phyloP scores from a whole-genome alignment of 306 rosid species.

The Mucuna pruriens region DNA sequence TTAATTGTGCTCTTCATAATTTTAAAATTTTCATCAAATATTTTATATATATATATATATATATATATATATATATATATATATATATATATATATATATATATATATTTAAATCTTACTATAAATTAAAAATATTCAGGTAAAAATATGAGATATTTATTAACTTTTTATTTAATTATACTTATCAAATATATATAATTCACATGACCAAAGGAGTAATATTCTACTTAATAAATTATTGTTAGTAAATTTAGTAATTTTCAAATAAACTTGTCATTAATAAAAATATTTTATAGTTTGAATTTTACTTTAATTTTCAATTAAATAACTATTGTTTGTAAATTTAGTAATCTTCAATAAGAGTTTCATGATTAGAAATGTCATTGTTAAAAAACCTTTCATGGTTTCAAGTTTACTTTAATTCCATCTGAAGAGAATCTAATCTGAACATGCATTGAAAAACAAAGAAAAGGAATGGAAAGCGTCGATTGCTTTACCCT shows the following conservation, averaged over 20 bases:
- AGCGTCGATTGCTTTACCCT: background rate
- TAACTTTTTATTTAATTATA: background rate
- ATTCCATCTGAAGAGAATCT: background rate
- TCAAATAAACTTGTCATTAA: background rate
- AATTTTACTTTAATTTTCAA: background rate
- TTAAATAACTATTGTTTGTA: background rate
- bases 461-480: background rate
- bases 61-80: too few species aligned
- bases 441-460: background rate
- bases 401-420: background rate
- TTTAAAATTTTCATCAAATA: background rate
- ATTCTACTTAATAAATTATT: background rate
- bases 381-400: background rate
- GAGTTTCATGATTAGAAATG: background rate
- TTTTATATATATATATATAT: background rate
- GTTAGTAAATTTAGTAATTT: background rate
- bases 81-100: too few species aligned
- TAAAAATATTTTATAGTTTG: background rate
- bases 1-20: background rate
- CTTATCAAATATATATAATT: background rate
- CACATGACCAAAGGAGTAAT: background rate
- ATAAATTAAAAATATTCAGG: background rate
- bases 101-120: background rate
- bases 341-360: background rate
- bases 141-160: background rate